Conservation (phyloP, 805 yeast species). For the Candida ficus region DNA sequence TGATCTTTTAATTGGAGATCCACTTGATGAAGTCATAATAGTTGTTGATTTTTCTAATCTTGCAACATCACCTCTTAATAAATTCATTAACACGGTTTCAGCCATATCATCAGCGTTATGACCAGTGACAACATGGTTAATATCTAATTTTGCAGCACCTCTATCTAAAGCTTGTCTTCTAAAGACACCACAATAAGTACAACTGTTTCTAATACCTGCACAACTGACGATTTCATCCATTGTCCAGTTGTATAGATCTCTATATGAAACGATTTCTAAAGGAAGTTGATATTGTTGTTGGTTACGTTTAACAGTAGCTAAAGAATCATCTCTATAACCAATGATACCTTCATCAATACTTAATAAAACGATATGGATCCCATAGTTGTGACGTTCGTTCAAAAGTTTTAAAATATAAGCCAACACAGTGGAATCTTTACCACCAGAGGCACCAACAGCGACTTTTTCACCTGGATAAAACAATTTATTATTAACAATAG, state of each 20-base stretch:
- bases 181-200: slow-evolving; percentile 97
- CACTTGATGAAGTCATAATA: slow-evolving; percentile 75
- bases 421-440: slow-evolving; percentile 94
- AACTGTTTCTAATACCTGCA: slow-evolving; percentile 89
- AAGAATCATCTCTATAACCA: slow-evolving; percentile 94
- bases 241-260: slow-evolving; percentile 91
- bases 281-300: slow-evolving; percentile 80
- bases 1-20: slow-evolving; percentile 87
- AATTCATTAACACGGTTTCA: slow-evolving; percentile 93
- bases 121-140: slow-evolving; percentile 92
- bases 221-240: slow-evolving; percentile 97
- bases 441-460: slow-evolving; percentile 98
- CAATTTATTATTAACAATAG: slow-evolving; percentile 64
- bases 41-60: slow-evolving; percentile 84
- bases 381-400: slow-evolving; percentile 85
- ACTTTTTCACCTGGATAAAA: slow-evolving; percentile 80
- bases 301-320: slow-evolving; percentile 94
- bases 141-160: slow-evolving; percentile 84
- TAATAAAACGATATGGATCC: slow-evolving; percentile 74
- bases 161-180: slow-evolving; percentile 95
- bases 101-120: slow-evolving; percentile 99
- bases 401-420: slow-evolving; percentile 83
- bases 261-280: slow-evolving; percentile 75
- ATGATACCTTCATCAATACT: slow-evolving; percentile 96
- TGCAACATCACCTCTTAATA: slow-evolving; percentile 93